These are phyloP conservation scores for Candida manassasensis DNA, from an alignment of 805 yeast genomes.

Conservation along the genomic window DNA sequence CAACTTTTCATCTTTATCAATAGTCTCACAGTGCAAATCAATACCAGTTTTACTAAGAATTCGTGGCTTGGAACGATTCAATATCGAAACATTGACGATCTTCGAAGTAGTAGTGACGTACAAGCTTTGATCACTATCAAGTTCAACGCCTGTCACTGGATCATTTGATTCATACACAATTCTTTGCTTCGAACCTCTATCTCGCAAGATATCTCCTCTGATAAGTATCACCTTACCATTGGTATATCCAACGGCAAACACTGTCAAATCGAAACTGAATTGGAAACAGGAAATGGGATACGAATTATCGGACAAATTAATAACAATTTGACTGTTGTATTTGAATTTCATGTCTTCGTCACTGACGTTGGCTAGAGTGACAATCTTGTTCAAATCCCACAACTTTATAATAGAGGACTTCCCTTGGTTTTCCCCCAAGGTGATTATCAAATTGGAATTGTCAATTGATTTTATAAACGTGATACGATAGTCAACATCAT, in stretches of 20 bases:
- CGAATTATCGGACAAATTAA: conserved; percentile 70
- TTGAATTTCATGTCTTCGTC: conserved; percentile 23
- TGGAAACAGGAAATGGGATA: conserved; percentile 71
- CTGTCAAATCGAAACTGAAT: conserved; percentile 50
- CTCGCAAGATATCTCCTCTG: conserved; percentile 84
- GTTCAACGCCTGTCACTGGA: conserved; percentile 74
- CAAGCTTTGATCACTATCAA: conserved; percentile 51
- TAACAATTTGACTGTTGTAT: conserved; percentile 57
- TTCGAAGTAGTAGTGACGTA: conserved; percentile 74
- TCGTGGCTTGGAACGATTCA: conserved; percentile 63
- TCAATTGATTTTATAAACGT: conserved; percentile 51
- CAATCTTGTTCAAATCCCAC: conserved; percentile 63
- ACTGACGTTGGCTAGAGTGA: conserved; percentile 14
- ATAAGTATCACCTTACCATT: conserved; percentile 79
- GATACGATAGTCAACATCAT: conserved; percentile 60
- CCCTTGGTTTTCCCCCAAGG: conserved; percentile 74
- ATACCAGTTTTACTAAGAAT: conserved; percentile 46
- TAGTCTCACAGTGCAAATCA: conserved; percentile 45
- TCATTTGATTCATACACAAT: conserved; percentile 68
- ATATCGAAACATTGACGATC: conserved; percentile 71
- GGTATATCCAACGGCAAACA: conserved; percentile 73
- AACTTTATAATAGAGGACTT: conserved; percentile 62
- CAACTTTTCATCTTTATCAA: conserved; percentile 44
- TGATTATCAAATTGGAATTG: conserved; percentile 50
- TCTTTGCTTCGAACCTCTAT: conserved; percentile 86